Base-by-base conservation (phyloP, 805 yeast species). In the Ogataea angusta region DNA sequence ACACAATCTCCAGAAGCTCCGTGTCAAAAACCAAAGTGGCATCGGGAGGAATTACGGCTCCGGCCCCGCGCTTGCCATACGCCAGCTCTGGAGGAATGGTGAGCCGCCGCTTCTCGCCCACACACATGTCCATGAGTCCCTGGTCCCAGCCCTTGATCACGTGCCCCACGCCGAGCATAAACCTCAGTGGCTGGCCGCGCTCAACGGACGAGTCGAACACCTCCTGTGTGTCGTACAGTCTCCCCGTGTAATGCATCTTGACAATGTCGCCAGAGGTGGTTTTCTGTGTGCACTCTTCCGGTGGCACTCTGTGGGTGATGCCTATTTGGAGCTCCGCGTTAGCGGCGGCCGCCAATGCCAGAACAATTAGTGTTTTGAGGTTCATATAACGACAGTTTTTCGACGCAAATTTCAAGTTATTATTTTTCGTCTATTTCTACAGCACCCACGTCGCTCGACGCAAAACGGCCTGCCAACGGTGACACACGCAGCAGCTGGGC, bases 91-190 rank as follows among this genome's bases (percentile, higher is more conserved):
- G 74, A 34, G 96, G 96, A 57, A 90, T 86, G 21, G 78, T 75
- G 52, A 89, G 69, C 51, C 75, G 81, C 59, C 96, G 76, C 67
- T 81, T 72, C 63, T 89, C 96, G 33, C 96, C 96, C 60, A 86
- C 69, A 64, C 97, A 89, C 95, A 85, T 85, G 24, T 83, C 80
- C 27, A 69, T 52, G 36, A 88, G 66, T 30, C 96, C 96, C 63
- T 82, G 78, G 48, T 89, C 97, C 96, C 96, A 89, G 44, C 97
- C 96, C 45, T 71, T 57, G 57, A 89, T 89, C 23, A 89, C 96
- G 54, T 76, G 82, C 5, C 95, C 90, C 18, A 64, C 61, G 30
- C 96, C 97, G 39, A 90, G 66, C n/a, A 64, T 64, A 63, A 89
- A 89, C 30, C 71, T 60, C 45, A 89, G 69, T 33, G 97, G 96